These are phyloP conservation scores for Pyrenophora tritici-repentis DNA, from an alignment of 2,329 filamentous ascomycete genomes.

Conservation along the genomic window DNA sequence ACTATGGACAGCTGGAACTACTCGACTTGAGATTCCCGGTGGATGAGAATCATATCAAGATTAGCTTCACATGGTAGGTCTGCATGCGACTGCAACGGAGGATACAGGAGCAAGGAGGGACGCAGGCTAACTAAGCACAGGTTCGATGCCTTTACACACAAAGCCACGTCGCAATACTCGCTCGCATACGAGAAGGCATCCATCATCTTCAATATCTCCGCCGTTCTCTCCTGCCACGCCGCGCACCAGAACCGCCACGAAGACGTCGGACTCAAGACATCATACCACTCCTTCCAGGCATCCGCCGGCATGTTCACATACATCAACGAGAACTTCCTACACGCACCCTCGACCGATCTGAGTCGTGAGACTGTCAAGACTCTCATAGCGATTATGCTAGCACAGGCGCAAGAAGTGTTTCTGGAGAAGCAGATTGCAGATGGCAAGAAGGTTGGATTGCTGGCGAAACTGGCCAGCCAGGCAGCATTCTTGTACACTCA, in stretches of 20 bases:
- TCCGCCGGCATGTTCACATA: conserved; percentile 99
- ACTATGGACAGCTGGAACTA: conserved; percentile 96
- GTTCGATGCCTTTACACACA: conserved; percentile 99
- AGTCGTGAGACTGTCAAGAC: conserved; percentile 96
- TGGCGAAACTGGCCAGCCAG: conserved; percentile 93
- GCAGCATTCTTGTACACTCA: conserved; percentile 86
- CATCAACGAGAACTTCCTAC: conserved; percentile 99
- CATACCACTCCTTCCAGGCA: conserved; percentile 97
- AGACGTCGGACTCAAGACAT: conserved; percentile 90
- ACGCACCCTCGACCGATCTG: conserved; percentile 93
- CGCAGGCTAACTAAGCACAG: conserved; percentile 55
- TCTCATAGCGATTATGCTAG: conserved; percentile 88
- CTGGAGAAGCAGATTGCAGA: conserved; percentile 94
- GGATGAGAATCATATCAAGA: conserved; percentile 98
- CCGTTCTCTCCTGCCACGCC: conserved; percentile 93
- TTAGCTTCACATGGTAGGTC: conserved; percentile 91
- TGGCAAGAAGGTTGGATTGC: conserved; percentile 85
- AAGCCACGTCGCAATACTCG: conserved; percentile 94
- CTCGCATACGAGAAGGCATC: conserved; percentile 98
- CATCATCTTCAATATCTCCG: conserved; percentile 99
- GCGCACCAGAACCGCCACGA: conserved; percentile 90
- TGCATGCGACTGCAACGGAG: not conserved
- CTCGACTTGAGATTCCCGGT: conserved; percentile 94
- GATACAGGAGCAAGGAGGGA: not conserved
- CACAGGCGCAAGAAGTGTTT: conserved; percentile 96